Conservation (phyloP, 2,329 filamentous ascomycete genomes). For the Fusarium citri region DNA sequence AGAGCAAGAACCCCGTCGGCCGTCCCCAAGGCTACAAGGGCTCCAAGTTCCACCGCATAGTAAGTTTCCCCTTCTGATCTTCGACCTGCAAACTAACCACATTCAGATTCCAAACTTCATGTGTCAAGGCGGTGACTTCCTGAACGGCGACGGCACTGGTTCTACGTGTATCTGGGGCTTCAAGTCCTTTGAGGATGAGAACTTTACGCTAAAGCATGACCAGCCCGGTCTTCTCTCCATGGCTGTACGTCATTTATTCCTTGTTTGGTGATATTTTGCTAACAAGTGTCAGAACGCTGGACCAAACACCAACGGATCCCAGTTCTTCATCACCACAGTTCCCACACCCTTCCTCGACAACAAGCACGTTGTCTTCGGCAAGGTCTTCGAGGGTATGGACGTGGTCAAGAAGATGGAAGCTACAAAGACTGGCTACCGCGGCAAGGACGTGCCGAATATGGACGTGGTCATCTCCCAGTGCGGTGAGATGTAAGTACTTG, state of each 20-base stretch:
- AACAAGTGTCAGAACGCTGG: slow-evolving; percentile 76
- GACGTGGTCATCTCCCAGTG: slow-evolving; percentile 89
- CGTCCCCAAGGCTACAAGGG: slow-evolving; percentile 94
- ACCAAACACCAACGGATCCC: slow-evolving; percentile 91
- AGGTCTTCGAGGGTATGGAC: slow-evolving; percentile 89
- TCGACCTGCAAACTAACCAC: slow-evolving; percentile 13
- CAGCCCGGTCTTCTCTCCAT: slow-evolving; percentile 86
- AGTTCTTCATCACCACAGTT: slow-evolving; percentile 97
- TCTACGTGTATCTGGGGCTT: slow-evolving; percentile 89
- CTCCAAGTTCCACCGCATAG: slow-evolving; percentile 92
- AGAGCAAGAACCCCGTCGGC: slow-evolving; percentile 81
- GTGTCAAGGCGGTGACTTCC: slow-evolving; percentile 96
- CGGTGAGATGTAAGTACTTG: slow-evolving; percentile 82
- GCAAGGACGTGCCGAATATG: slow-evolving; percentile 83
- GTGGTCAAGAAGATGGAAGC: slow-evolving; percentile 93
- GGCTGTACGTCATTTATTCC: slow-evolving; percentile 74
- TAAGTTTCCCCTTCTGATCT: slow-evolving; percentile 59
- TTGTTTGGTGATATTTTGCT: background rate
- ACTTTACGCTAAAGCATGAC: slow-evolving; percentile 84
- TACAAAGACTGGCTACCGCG: slow-evolving; percentile 79
- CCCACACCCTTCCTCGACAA: slow-evolving; percentile 87
- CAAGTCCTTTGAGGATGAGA: slow-evolving; percentile 89
- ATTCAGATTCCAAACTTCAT: slow-evolving; percentile 93
- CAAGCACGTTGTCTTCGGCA: slow-evolving; percentile 96
- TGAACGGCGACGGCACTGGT: slow-evolving; percentile 92